Base-by-base conservation (phyloP, 257 asterid species). In the Henckelia pumila region DNA sequence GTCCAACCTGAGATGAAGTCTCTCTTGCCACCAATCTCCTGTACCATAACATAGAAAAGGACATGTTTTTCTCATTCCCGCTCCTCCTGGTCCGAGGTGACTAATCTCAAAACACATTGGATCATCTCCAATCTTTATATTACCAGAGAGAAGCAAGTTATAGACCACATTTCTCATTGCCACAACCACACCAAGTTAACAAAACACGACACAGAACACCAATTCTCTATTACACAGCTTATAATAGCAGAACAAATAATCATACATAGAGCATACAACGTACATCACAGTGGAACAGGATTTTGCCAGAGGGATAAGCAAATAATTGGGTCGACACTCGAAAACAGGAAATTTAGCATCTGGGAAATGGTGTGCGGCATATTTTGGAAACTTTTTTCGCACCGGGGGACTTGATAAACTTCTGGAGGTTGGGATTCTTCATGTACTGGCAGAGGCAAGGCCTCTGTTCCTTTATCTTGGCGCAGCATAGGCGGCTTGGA, bases 311-410 rank as follows among this genome's bases (percentile, higher is more conserved):
- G 29, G 40, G 70, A 53, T 66, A 73, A 22, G 35, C 23, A 58
- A 49, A 68, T 66, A 73, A 17, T 10, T 53, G 56, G 25, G 44
- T 47, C 7, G 30, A 25, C 13, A 33, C 28, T 4, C 19, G 30
- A 56, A n/a, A 53, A 60, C 3, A 10, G 8, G 59, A 6, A 5
- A 30, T 24, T 80, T 20, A 86, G 84, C 97, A 91, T 20, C 68
- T 80, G 19, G 97, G 97, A 30, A 83, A 84, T n/a, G 96, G 91
- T 53, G 92, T 71, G 66, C 95, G 85, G 71, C 97, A 91, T 67
- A 89, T 66, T 32, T 7, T 66, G 16, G 97, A 91, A 3, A 91
- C 97, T 71, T 84, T 91, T 74, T 78, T 78, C 0, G 97, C 97
- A 58, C 89, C 93, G 1, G 91, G 97, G 7, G 97, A 88, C 62